phyloP scores from a whole-genome alignment of 129 eudicot species.

The Flaveria ramosissima region DNA sequence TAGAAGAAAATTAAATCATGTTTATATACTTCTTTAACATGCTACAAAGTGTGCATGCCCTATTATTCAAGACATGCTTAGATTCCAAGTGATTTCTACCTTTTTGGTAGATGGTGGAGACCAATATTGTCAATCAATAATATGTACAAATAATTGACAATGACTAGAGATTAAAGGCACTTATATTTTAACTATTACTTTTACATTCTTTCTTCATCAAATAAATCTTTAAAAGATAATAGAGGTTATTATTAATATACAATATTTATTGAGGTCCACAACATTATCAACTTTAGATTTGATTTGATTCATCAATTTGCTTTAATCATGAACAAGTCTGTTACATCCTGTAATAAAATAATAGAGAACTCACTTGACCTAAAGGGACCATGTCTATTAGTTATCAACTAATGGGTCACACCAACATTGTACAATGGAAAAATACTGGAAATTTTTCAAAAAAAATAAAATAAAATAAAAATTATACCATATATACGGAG shows the following conservation, averaged over 20 bases:
- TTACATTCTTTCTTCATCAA: conserved; percentile 12
- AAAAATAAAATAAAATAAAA: neutral
- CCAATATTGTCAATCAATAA: conserved; percentile 29
- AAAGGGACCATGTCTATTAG: conserved; percentile 1
- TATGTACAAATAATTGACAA: conserved; percentile 29
- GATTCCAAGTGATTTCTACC: conserved; percentile 32
- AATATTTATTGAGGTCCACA: conserved; percentile 9
- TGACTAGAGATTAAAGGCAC: conserved; percentile 20
- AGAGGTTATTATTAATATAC: neutral
- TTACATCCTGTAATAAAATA: neutral
- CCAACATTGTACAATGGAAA: neutral
- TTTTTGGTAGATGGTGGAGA: conserved; percentile 35
- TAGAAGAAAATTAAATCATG: neutral
- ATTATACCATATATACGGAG: neutral
- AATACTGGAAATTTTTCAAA: neutral
- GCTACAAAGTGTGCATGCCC: conserved; percentile 16
- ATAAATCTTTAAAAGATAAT: conserved; percentile 1
- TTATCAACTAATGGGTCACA: neutral
- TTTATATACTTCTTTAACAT: neutral
- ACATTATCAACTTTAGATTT: neutral
- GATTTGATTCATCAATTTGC: conserved; percentile 8
- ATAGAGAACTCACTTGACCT: neutral
- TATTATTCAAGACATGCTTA: conserved; percentile 34
- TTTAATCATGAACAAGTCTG: conserved; percentile 9
- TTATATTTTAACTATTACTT: conserved; percentile 8